phyloP scores from a whole-genome alignment of 2,329 filamentous ascomycete species.

The Penicillium sp. region DNA sequence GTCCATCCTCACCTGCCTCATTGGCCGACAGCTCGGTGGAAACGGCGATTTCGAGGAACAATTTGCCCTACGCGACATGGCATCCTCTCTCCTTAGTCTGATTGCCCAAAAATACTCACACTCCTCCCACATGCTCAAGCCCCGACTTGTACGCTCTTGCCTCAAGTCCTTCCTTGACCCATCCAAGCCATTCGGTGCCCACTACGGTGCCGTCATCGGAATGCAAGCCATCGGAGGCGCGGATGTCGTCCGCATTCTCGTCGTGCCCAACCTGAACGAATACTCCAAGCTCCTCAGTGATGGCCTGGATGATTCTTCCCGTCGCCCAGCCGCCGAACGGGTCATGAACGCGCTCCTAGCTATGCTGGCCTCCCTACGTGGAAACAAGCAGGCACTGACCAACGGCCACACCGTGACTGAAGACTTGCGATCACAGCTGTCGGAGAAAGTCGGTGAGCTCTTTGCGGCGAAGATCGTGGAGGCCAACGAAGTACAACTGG shows the following conservation, averaged over 20 bases:
- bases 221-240: conserved; percentile 74
- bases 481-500: conserved; percentile 42
- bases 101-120: conserved; percentile 80
- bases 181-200: conserved; percentile 75
- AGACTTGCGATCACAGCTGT: conserved; percentile 40
- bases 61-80: conserved; percentile 80
- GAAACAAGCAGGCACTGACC: conserved; percentile 42
- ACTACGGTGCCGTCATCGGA: conserved; percentile 86
- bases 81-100: conserved; percentile 76
- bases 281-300: conserved; percentile 65
- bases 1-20: conserved; percentile 86
- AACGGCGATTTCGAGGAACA: conserved; percentile 57
- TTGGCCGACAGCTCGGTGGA: conserved; percentile 76
- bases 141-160: conserved; percentile 88
- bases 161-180: conserved; percentile 91
- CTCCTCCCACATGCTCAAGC: conserved; percentile 78
- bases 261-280: conserved; percentile 66
- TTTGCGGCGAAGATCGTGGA: conserved; percentile 46
- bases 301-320: conserved; percentile 52
- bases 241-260: conserved; percentile 64
- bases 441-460: conserved; percentile 45
- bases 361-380: conserved; percentile 57
- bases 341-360: conserved; percentile 60
- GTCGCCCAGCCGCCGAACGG: conserved; percentile 61
- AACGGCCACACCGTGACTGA: conserved; percentile 45